Conservation (phyloP, 768 basidiomycete genomes). For the Rhodotorula kratochvilovae region DNA sequence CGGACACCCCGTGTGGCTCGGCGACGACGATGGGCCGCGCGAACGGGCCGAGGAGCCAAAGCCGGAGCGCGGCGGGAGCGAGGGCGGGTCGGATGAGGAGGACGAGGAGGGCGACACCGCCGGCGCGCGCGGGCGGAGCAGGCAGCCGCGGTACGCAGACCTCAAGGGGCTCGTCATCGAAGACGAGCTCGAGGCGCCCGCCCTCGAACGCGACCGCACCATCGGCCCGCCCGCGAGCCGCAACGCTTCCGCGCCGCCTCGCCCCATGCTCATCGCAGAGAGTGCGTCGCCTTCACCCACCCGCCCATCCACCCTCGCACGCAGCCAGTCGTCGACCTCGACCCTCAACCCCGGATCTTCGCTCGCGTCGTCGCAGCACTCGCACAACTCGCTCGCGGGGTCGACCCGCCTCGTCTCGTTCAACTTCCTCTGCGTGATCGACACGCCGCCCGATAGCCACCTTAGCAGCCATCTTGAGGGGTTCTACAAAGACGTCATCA, state of each 20-base stretch:
- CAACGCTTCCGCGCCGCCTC: constrained; percentile 18
- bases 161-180: constrained; percentile 1
- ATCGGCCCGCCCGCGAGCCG: constrained; percentile 16
- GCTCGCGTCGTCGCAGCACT: constrained; percentile 64
- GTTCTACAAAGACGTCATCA: constrained; percentile 41
- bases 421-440: constrained; percentile 43
- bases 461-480: constrained; percentile 42
- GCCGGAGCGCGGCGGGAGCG: constrained; percentile 30
- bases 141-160: constrained; percentile 5
- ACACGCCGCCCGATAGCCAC: constrained; percentile 43
- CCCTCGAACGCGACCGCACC: constrained; percentile 8
- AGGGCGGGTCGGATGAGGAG: constrained; percentile 8
- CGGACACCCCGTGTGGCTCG: constrained; percentile 88
- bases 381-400: constrained; percentile 61
- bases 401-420: constrained; percentile 33
- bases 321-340: constrained; percentile 68
- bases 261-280: constrained; percentile 9
- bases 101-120: background rate
- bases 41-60: constrained; percentile 18
- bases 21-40: constrained; percentile 52
- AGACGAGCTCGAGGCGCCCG: background rate
- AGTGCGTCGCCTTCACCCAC: constrained; percentile 16
- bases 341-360: constrained; percentile 70
- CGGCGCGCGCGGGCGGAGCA: constrained; percentile 18
- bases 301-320: constrained; percentile 41